Evolutionary conservation across 2,329 filamentous ascomycete species (phyloP).

Genomic region (Hypoxylon sp.): DNA sequence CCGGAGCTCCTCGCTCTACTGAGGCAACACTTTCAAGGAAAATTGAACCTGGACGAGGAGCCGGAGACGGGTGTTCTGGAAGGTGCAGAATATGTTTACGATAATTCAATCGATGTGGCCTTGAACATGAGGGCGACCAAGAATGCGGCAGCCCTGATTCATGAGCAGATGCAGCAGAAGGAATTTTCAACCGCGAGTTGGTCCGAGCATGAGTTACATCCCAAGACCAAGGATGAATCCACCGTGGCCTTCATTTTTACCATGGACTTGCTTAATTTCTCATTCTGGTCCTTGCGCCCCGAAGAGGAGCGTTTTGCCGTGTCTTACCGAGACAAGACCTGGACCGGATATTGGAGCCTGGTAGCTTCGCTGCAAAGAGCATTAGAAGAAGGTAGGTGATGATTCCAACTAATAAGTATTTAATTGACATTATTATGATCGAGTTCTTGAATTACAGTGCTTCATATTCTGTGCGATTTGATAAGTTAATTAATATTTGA

Average conservation of each 20-base stretch:
- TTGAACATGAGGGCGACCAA: slow-evolving; percentile 85
- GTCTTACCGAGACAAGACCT: slow-evolving; percentile 79
- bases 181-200: slow-evolving; percentile 85
- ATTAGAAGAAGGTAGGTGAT: slow-evolving; percentile 77
- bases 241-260: slow-evolving; percentile 94
- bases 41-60: slow-evolving; percentile 61
- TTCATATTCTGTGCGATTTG: slow-evolving; percentile 13
- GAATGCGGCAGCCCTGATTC: slow-evolving; percentile 80
- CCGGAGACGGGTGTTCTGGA: slow-evolving; percentile 84
- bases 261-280: slow-evolving; percentile 97
- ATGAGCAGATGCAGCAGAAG: slow-evolving; percentile 82
- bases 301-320: slow-evolving; percentile 82
- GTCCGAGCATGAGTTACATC: slow-evolving; percentile 90
- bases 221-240: slow-evolving; percentile 78
- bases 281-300: slow-evolving; percentile 84
- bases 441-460: slow-evolving; percentile 1
- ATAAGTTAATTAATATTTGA: slow-evolving; percentile 39
- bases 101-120: slow-evolving; percentile 92
- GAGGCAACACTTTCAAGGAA: slow-evolving; percentile 77
- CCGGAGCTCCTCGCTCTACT: slow-evolving; percentile 87
- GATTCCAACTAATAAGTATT: background rate
- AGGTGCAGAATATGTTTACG: slow-evolving; percentile 84
- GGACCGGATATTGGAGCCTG: slow-evolving; percentile 96
- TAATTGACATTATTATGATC: background rate
- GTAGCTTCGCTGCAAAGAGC: slow-evolving; percentile 88